Evolutionary conservation across 2,329 filamentous ascomycete genomes (phyloP), one percentile per base, ranked within the genome.

Genomic region (Microsporum canis): DNA sequence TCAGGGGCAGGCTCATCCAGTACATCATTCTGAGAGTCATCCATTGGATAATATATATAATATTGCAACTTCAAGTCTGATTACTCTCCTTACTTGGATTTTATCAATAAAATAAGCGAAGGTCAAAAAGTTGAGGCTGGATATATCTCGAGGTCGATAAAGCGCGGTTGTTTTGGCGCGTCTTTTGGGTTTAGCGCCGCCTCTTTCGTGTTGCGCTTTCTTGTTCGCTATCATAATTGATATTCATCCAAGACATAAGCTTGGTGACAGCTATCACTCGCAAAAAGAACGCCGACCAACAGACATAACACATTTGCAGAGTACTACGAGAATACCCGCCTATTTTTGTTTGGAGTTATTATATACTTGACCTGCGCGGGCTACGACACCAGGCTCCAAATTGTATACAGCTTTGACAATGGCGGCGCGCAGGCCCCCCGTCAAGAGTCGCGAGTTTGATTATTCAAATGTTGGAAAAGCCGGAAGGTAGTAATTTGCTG

Each of bases 401-500:
- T 55, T 34, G n/a, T 36, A 55, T 36, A 36, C 51, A 36, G 31
- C 51, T 36, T 4, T 14, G 10, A 36, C 31, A n/a, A 63, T 63
- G 62, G 62, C 62, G 67, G 73, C 74, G 68, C 71, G 72, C 63
- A 71, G 75, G 65, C 72, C 71, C 62, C 69, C 71, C 56, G 36
- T 57, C 43, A 77, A 76, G 68, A 66, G 72, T 62, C 76, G 76
- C 69, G 76, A 77, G 59, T 75, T 75, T 66, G 76, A 79, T 64
- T 79, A 76, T 65, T 77, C 76, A 43, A 77, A 77, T 64, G 71
- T 79, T 57, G 78, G 78, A 39, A 78, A 74, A 63, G 70, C 71
- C 60, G 78, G 77, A 71, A 75, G 77, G 77, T 79, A 61, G 70
- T 58, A 23, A 47, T 29, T 55, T 17, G 14, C 3, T 34, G 36